Evolutionary conservation across 805 yeast species (phyloP), one percentile per base, ranked within the genome.

Genomic region (Barnettozyma pratensis): DNA sequence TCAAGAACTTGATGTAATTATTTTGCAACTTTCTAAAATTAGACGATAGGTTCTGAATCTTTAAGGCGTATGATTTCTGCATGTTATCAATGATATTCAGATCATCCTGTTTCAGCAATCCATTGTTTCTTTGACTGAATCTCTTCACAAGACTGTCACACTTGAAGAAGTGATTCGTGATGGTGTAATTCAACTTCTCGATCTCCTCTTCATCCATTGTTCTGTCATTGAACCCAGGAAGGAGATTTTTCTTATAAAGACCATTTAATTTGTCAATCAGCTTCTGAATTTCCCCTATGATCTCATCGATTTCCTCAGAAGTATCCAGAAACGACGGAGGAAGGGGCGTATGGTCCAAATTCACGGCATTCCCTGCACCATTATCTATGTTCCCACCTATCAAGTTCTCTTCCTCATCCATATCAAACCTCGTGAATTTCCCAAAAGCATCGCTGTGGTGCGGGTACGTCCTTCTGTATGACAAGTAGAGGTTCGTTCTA

Each of bases 381-480:
- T 57, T 35, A 42, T 53, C 51, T 9, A 28, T 5, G 8, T 31
- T 37, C 10, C 42, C 26, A 53, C 57, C 57, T 7, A 60, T 65
- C 6, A 63, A 67, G 32, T 61, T 64, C 44, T 63, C 67, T 27
- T 62, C 69, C 29, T 57, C 62, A 26, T 60, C 65, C n/a, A 61
- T 49, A 49, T 59, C 59, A 44, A 61, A 59, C 29, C 58, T 48
- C 6, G 62, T 40, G 44, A 41, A 37, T 12, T 37, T 41, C 7
- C 47, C 51, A 31, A 43, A 39, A 1, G 56, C 43, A 41, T 60
- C 56, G 47, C 65, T 36, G 40, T 76, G 79, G 55, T 90, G 90
- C 0, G 96, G 95, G 49, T 83, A 85, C 9, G 98, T 90, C 51
- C 94, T 80, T 54, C 99, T 80, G 63, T 87, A 92, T 41, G 97